A percentile compares a stretch with the other conserved stretches of the same genome.
Evolutionary conservation across 1,284 basidiomycete species (phyloP).

Genomic region (Cryptococcus deneoformans): DNA sequence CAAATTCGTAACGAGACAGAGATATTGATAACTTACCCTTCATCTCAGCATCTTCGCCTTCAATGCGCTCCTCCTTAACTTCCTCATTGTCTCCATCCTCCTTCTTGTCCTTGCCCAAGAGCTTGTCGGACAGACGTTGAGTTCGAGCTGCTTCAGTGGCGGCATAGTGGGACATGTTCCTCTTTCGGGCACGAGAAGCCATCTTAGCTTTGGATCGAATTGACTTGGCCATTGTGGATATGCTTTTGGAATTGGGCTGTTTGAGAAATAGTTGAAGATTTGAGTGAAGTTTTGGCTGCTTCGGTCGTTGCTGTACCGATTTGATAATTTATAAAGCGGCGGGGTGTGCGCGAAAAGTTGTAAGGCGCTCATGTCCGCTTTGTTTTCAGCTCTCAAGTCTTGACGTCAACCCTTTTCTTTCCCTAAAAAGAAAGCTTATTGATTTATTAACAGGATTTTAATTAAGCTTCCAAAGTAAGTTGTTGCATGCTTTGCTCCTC

Average conservation of each 20-base stretch:
- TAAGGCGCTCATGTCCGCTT: no score
- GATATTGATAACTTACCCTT: conserved; percentile 8
- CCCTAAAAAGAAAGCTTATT: no score
- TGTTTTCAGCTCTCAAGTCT: no score
- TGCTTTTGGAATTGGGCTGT: background rate
- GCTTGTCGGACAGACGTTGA: conserved; percentile 68
- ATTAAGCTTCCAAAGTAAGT: no score
- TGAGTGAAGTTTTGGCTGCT: no score
- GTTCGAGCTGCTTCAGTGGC: conserved; percentile 80
- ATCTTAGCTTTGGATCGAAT: conserved; percentile 86
- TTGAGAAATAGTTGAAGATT: background rate
- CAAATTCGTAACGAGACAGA: background rate
- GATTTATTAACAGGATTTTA: no score
- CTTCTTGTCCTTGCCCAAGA: conserved; percentile 71
- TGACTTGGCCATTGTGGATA: conserved; percentile 78
- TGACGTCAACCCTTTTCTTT: no score
- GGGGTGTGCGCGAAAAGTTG: no score
- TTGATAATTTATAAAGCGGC: no score
- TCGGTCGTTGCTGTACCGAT: no score
- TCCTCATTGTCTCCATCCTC: conserved; percentile 68
- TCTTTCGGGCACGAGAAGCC: conserved; percentile 77
- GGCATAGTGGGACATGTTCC: conserved; percentile 77
- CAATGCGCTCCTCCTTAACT: conserved; percentile 13
- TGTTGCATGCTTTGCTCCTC: no score
- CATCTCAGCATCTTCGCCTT: conserved; percentile 15